phyloP scores from a whole-genome alignment of 2,329 filamentous ascomycete species.

The Talaromyces piceae region DNA sequence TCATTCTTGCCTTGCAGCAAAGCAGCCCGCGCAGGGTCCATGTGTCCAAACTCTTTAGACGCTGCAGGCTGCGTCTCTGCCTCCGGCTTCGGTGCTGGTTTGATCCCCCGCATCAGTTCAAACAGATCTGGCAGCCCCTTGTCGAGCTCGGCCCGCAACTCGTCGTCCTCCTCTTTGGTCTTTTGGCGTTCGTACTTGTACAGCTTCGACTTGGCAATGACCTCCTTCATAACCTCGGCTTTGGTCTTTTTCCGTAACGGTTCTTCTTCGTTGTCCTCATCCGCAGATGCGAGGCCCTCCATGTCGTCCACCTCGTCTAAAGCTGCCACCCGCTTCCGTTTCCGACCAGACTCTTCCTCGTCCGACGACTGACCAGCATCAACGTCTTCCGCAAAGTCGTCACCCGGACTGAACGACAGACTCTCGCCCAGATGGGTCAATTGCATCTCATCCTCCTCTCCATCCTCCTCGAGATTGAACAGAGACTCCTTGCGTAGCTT shows the following conservation, averaged over 20 bases:
- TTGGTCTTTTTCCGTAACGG: conserved; percentile 89
- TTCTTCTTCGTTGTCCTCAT: conserved; percentile 46
- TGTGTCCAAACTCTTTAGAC: conserved; percentile 39
- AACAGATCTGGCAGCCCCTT: conserved; percentile 73
- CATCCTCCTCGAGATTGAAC: conserved; percentile 83
- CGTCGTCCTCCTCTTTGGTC: conserved; percentile 86
- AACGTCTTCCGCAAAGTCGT: conserved; percentile 74
- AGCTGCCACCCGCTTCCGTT: conserved; percentile 37
- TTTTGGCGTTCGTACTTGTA: conserved; percentile 93
- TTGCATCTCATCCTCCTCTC: conserved; percentile 55
- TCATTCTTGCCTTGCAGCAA: conserved; percentile 55
- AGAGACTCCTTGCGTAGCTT: conserved; percentile 68
- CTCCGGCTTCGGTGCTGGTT: conserved; percentile 43
- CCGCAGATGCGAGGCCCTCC: conserved; percentile 35
- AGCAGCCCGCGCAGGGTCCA: conserved; percentile 58
- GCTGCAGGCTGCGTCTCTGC: conserved; percentile 22
- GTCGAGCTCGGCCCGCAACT: conserved; percentile 75
- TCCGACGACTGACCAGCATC: conserved; percentile 42
- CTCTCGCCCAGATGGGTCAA: conserved; percentile 81
- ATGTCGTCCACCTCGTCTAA: conserved; percentile 37
- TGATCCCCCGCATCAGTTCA: conserved; percentile 56
- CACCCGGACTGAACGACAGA: conserved; percentile 55
- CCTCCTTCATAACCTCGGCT: conserved; percentile 94
- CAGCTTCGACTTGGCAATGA: conserved; percentile 94
- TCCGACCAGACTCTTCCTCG: conserved; percentile 41